A percentile compares a stretch with the other conserved stretches of the same genome.
Conservation (phyloP, 352 stramenopile genomes). For the Phytophthora uliginosa region DNA sequence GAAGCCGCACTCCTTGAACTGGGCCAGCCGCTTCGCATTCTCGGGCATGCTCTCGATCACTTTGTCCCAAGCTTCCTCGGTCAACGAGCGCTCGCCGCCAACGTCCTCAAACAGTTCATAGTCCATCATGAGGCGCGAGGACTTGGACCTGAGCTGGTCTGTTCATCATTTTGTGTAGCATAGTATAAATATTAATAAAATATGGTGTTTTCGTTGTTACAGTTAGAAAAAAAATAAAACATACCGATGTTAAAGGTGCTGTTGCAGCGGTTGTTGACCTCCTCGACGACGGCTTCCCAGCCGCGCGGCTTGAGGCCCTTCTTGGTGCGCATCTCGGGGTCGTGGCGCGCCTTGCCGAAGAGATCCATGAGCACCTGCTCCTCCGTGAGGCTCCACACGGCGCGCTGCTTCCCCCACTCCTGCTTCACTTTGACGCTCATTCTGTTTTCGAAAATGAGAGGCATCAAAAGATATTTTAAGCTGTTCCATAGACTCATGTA, state of each 20-base stretch:
- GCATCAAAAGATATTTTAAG: conserved; percentile 14
- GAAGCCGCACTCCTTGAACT: conserved; percentile 36
- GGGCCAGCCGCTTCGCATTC: conserved; percentile 22
- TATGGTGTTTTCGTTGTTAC: not conserved
- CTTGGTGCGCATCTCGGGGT: conserved; percentile 25
- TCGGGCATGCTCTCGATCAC: conserved; percentile 33
- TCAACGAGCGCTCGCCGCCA: conserved; percentile 17
- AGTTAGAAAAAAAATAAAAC: conserved; percentile 10
- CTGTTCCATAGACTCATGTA: conserved; percentile 18
- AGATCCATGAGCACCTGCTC: conserved; percentile 41
- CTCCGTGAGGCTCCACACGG: conserved; percentile 31
- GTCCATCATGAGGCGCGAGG: conserved; percentile 40
- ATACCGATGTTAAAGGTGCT: conserved; percentile 37
- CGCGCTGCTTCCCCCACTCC: conserved; percentile 30
- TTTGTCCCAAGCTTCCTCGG: conserved; percentile 35
- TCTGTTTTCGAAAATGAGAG: not conserved
- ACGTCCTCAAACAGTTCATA: conserved; percentile 42
- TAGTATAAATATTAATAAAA: not conserved
- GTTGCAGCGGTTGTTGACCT: conserved; percentile 38
- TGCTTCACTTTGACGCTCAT: conserved; percentile 30
- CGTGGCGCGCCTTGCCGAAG: conserved; percentile 31
- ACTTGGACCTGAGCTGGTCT: conserved; percentile 50
- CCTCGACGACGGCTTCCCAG: conserved; percentile 32
- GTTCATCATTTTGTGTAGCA: not conserved
- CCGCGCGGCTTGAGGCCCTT: conserved; percentile 28